Percentiles rank a stretch among this genome's conserved stretches.
These are phyloP conservation scores for Striga asiatica DNA, from an alignment of 257 asterid genomes.

Conservation along the genomic window DNA sequence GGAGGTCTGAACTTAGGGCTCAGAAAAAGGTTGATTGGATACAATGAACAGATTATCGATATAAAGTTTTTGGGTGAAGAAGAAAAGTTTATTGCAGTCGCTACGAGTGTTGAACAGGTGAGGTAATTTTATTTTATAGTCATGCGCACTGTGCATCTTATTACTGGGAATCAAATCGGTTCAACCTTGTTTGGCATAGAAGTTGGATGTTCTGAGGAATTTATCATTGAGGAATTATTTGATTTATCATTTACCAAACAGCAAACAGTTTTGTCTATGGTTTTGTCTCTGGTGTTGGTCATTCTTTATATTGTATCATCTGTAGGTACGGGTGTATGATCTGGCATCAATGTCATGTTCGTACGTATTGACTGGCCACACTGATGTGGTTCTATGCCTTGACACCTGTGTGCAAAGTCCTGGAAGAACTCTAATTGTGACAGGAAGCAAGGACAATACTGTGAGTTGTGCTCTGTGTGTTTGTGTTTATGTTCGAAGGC, in stretches of 20 bases:
- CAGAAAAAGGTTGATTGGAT: constrained; percentile 75
- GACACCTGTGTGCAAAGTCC: constrained; percentile 66
- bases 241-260: neutral
- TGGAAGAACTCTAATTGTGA: constrained; percentile 57
- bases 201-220: neutral
- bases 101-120: constrained; percentile 93
- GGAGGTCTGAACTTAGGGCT: constrained; percentile 42
- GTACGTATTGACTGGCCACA: constrained; percentile 83
- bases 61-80: constrained; percentile 95
- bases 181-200: neutral
- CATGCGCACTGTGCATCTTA: constrained; percentile 3
- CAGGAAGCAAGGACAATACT: constrained; percentile 90
- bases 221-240: neutral
- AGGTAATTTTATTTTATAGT: constrained; percentile 5
- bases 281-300: neutral
- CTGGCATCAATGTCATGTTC: constrained; percentile 93
- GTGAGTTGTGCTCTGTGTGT: constrained; percentile 34
- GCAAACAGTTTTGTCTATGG: neutral
- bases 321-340: constrained; percentile 89
- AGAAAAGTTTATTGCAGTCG: constrained; percentile 83
- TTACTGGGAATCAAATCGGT: neutral
- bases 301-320: neutral
- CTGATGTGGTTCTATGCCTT: constrained; percentile 74
- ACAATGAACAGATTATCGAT: constrained; percentile 90
- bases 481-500: neutral